phyloP scores from a whole-genome alignment of 805 yeast genomes.

The Yamadazyma philogaea region DNA sequence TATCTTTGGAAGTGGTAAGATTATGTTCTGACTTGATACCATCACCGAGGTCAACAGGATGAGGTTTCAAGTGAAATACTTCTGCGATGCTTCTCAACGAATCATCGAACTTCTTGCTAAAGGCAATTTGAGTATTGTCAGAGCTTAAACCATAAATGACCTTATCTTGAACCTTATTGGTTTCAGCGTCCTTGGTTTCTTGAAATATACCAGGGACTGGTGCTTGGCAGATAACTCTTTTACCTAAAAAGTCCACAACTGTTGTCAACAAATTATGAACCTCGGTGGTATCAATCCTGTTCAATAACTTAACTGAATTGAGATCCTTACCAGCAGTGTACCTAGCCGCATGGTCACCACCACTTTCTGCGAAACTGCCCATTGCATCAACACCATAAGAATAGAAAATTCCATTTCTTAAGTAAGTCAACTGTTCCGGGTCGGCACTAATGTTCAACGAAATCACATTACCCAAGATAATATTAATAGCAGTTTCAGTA shows the following conservation, averaged over 20 bases:
- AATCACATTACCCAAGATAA: conserved; percentile 66
- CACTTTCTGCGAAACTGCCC: conserved; percentile 61
- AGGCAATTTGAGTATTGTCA: conserved; percentile 47
- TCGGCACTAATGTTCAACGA: conserved; percentile 82
- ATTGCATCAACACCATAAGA: conserved; percentile 66
- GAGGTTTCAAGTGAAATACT: conserved; percentile 74
- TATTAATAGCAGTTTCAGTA: conserved; percentile 72
- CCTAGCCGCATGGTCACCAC: conserved; percentile 85
- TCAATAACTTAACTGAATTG: conserved; percentile 64
- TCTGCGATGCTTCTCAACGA: conserved; percentile 62
- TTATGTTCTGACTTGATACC: conserved; percentile 42
- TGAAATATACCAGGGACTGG: conserved; percentile 91
- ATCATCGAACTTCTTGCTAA: conserved; percentile 51
- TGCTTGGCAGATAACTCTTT: conserved; percentile 84
- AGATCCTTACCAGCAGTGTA: conserved; percentile 78
- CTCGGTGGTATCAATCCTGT: conserved; percentile 52
- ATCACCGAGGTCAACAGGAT: conserved; percentile 49
- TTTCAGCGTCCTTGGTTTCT: conserved; percentile 37
- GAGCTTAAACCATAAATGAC: conserved; percentile 77
- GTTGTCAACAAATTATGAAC: conserved; percentile 74
- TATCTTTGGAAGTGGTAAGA: conserved; percentile 67
- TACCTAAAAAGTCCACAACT: conserved; percentile 88
- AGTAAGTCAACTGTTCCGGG: conserved; percentile 58
- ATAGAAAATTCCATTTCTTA: conserved; percentile 83
- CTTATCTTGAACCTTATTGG: conserved; percentile 40